Evolutionary conservation across 805 yeast genomes (phyloP), one percentile per base, ranked within the genome.

Genomic region (Tetrapisispora namnaoensis): DNA sequence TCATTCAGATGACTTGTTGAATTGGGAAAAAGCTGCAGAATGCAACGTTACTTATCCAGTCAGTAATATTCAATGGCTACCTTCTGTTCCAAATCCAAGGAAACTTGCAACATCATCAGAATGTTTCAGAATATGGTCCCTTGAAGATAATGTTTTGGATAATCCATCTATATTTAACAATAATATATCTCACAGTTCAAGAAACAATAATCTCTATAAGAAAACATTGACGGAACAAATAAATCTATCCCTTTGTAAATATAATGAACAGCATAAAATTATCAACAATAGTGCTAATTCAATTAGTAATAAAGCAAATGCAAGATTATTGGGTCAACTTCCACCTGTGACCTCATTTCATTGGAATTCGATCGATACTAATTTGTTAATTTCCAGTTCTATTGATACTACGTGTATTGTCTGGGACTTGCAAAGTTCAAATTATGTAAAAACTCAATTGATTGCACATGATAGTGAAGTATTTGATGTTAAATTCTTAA

Each of bases 401-500:
- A 86, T 91, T 11, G 99, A 93, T 67, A 93, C 99, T 1, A 93
- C 99, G 0, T 93, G 99, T 68, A 90, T 98, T 0, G 80, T 89
- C 3, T 93, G 99, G 98, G 98, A 93, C 67, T 51, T 65, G 32
- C 62, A 65, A 37, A 58, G 67, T 39, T 49, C 56, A 21, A 77
- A 82, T 21, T 68, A 72, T 42, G 95, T 95, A 16, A 86, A 84
- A 61, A 91, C 98, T 1, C 97, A 93, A 68, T 72, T 93, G 44
- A 93, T 93, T 54, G 98, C 99, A 0, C 99, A 93, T 66, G 99
- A 93, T 63, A 80, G 83, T 54, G 97, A 89, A 65, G 99, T 93
- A 4, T 87, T 79, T 63, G 99, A 93, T 63, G 98, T 90, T 30
- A 78, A 85, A 53, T 93, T 89, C 63, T 69, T 90, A 45, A 79